These are phyloP conservation scores for Dictyostelium capitatum DNA, from an alignment of 78 protist species.

Conservation along the genomic window DNA sequence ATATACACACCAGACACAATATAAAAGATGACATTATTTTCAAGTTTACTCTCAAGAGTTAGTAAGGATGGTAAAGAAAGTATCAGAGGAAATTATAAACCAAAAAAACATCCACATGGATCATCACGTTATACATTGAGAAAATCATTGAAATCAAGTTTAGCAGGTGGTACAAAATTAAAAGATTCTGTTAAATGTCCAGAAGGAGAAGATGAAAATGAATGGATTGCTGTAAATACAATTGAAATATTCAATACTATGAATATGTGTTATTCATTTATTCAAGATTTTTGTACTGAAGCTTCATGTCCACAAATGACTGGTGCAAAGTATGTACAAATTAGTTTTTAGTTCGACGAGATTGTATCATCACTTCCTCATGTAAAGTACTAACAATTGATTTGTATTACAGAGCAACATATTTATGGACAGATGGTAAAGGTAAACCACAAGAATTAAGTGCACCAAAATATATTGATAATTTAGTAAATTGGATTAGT, in stretches of 20 bases:
- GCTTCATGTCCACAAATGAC: slow-evolving; percentile 65
- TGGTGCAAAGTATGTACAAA: slow-evolving; percentile 55
- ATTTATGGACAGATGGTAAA: slow-evolving; percentile 71
- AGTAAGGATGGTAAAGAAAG: slow-evolving; percentile 27
- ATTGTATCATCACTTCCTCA: too few relatives aligned
- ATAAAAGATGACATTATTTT: slow-evolving; percentile 21
- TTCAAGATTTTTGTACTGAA: slow-evolving; percentile 64
- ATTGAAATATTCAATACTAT: slow-evolving; percentile 57
- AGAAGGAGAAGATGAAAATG: slow-evolving; percentile 73
- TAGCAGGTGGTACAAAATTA: slow-evolving; percentile 35
- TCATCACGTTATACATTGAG: slow-evolving; percentile 53
- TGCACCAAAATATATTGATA: slow-evolving; percentile 67
- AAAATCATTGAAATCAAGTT: slow-evolving; percentile 27
- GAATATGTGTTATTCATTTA: slow-evolving; percentile 46
- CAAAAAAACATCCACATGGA: slow-evolving; percentile 64
- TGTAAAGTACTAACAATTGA: background rate
- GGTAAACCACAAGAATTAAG: slow-evolving; percentile 75
- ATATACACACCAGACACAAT: background rate
- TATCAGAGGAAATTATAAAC: background rate
- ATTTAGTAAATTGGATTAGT: slow-evolving; percentile 63
- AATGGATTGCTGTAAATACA: slow-evolving; percentile 66
- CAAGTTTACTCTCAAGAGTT: slow-evolving; percentile 10
- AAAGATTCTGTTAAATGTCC: slow-evolving; percentile 69
- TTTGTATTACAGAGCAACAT: slow-evolving; percentile 29
- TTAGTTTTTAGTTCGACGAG: too few relatives aligned